Base-by-base conservation (phyloP, 1,284 basidiomycete genomes). In the Puccinia sorghi region DNA sequence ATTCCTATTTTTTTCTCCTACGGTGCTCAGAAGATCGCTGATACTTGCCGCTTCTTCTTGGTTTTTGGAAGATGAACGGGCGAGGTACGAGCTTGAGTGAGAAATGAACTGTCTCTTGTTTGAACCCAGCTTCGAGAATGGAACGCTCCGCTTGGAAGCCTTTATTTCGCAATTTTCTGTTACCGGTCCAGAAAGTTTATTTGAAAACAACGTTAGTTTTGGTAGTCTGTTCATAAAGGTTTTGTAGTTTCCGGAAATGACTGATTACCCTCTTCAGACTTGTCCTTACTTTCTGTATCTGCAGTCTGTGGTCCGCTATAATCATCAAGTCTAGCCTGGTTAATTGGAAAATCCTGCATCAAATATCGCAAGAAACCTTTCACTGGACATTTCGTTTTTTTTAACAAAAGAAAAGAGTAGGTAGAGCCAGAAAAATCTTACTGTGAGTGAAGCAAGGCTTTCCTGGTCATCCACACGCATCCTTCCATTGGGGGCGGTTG, bases 1-100 rank as follows among this genome's bases (percentile, higher is more conserved):
- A 66, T 22, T 66, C 39, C 12, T 66, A n/a, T 66, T 66, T 66
- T 50, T 66, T 41, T 66, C 46, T 12, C 41, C 64, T 48, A 66
- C 64, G 3, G 39, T 32, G 22, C n/a, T 46, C 15, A 66, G 64
- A 32, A 66, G 48, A 43, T 66, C 64, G 8, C 48, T 32, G 64
- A 66, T 25, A 20, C 41, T 66, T 17, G 64, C 64, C 64, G 20
- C 37, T 41, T 64, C 46, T 66, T 43, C 63, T 22, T 43, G 64
- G 39, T 20, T 32, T 66, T 66, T 66, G 46, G 64, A 22, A 17
- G 64, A 66, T 27, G 64, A 46, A n/a, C 17, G 39, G 8, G 41
- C 41, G n/a, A 66, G 20, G 46, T 66, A 15, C 13, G 64, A 66
- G 41, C n/a, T 48, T 66, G 64, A 27, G 22, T 41, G 64, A 46